Evolutionary conservation across 306 rosid species (phyloP).

Genomic region (Rubus idaeus): DNA sequence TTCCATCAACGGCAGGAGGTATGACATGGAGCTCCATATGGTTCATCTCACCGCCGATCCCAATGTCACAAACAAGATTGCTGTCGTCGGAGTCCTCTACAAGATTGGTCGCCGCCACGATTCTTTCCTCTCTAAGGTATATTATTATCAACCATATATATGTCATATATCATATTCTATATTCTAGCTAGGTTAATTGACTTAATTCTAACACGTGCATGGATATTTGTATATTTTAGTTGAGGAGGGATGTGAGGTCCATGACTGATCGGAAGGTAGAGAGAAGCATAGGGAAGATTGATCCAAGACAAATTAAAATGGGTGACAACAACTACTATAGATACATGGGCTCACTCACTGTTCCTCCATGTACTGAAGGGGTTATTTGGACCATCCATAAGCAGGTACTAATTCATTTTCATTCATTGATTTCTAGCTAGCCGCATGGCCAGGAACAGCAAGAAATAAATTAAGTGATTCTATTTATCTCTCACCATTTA

Average conservation of each 20-base stretch:
- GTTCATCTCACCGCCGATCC: slow-evolving; percentile 25
- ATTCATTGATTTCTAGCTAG: too few species aligned
- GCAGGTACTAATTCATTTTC: slow-evolving; percentile 12
- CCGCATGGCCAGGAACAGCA: too few species aligned
- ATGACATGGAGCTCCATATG: slow-evolving; percentile 42
- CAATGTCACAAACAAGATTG: slow-evolving; percentile 7
- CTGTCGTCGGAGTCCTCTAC: slow-evolving; percentile 29
- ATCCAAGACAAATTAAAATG: slow-evolving; percentile 14
- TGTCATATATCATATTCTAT: too few species aligned
- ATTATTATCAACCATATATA: neutral
- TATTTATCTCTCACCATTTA: too few species aligned
- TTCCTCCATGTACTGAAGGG: slow-evolving; percentile 39
- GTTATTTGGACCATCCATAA: slow-evolving; percentile 39
- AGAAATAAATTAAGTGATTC: too few species aligned
- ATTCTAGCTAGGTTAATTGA: too few species aligned
- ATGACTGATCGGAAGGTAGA: slow-evolving; percentile 14
- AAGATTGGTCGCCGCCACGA: slow-evolving; percentile 25
- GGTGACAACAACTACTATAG: slow-evolving; percentile 19
- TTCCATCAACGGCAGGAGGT: slow-evolving; percentile 65
- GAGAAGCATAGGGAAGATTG: slow-evolving; percentile 10
- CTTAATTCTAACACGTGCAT: too few species aligned
- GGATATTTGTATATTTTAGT: neutral
- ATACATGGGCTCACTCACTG: slow-evolving; percentile 43
- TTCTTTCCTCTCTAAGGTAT: slow-evolving; percentile 34
- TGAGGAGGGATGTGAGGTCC: slow-evolving; percentile 12